A percentile compares a stretch with the other conserved stretches of the same genome.
These are phyloP conservation scores for Marasmius oreades DNA, from an alignment of 1,284 basidiomycete genomes.

Conservation along the genomic window DNA sequence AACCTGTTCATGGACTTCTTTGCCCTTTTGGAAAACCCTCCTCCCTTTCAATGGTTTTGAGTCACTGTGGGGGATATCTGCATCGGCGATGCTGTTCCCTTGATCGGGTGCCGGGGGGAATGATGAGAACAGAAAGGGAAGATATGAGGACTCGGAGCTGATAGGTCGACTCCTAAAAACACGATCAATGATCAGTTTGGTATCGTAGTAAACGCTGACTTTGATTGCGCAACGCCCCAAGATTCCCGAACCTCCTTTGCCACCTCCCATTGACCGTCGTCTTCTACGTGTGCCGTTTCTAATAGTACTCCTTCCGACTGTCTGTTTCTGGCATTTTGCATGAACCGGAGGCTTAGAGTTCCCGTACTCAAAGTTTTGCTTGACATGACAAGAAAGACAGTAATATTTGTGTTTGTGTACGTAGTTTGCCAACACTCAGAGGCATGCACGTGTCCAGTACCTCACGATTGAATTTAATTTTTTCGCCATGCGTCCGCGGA, in stretches of 20 bases:
- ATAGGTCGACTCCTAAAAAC: conserved; percentile 30
- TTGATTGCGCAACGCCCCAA: conserved; percentile 40
- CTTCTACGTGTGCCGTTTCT: conserved; percentile 55
- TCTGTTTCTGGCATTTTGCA: conserved; percentile 69
- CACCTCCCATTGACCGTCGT: conserved; percentile 71
- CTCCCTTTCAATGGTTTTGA: conserved; percentile 29
- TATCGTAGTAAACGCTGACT: conserved; percentile 6
- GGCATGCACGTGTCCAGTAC: neutral
- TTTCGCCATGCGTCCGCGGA: no score
- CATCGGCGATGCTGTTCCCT: conserved; percentile 9
- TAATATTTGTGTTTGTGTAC: neutral
- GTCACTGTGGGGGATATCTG: conserved; percentile 8
- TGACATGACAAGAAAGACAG: conserved; percentile 34
- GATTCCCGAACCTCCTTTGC: conserved; percentile 50
- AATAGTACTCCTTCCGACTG: conserved; percentile 46
- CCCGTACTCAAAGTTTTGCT: conserved; percentile 61
- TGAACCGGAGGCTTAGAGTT: conserved; percentile 68
- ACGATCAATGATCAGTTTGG: no score
- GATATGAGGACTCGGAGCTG: conserved; percentile 62
- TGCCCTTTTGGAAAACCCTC: conserved; percentile 38
- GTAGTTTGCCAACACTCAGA: neutral
- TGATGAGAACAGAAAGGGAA: conserved; percentile 64
- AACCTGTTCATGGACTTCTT: conserved; percentile 38
- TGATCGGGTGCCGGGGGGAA: conserved; percentile 22
- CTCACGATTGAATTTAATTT: no score